These are phyloP conservation scores for Aspergillus felis DNA, from an alignment of 2,329 filamentous ascomycete species.

Conservation along the genomic window DNA sequence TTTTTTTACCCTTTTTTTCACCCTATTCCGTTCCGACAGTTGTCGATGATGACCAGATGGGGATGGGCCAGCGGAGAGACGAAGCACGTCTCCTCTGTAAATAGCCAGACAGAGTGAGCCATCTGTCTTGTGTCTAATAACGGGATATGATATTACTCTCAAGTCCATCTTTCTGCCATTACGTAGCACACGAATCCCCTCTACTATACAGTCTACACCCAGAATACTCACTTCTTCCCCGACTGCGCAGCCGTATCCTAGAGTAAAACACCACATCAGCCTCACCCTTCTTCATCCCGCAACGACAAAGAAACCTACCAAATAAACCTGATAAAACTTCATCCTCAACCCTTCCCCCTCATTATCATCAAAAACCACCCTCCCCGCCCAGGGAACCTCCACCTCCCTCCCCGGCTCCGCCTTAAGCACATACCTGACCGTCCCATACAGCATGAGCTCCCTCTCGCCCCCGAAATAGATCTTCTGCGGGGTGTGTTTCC, in stretches of 20 bases:
- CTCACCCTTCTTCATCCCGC: neutral
- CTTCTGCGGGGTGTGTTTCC: slow-evolving; percentile 27
- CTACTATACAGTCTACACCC: slow-evolving; percentile 10
- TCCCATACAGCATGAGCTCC: slow-evolving; percentile 38
- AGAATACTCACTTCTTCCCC: slow-evolving; percentile 22
- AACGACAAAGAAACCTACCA: slow-evolving; percentile 24
- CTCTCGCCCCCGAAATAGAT: slow-evolving; percentile 31
- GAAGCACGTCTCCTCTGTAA: no score
- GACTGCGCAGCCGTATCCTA: slow-evolving; percentile 34
- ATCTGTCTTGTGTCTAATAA: neutral
- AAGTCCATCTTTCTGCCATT: neutral
- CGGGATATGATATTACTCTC: neutral
- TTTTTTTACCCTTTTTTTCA: neutral
- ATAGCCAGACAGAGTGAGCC: no score
- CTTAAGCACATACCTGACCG: slow-evolving; percentile 32
- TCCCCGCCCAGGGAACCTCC: slow-evolving; percentile 35
- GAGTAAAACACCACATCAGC: slow-evolving; percentile 9
- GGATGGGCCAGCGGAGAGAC: neutral
- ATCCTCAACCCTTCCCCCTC: slow-evolving; percentile 27
- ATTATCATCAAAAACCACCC: slow-evolving; percentile 30
- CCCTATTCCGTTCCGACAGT: neutral
- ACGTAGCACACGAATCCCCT: slow-evolving; percentile 2
- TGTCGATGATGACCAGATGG: neutral
- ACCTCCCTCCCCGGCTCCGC: slow-evolving; percentile 27
- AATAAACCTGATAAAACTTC: slow-evolving; percentile 40